Conservation (phyloP, 2,329 filamentous ascomycete species). For the Alternaria solani region DNA sequence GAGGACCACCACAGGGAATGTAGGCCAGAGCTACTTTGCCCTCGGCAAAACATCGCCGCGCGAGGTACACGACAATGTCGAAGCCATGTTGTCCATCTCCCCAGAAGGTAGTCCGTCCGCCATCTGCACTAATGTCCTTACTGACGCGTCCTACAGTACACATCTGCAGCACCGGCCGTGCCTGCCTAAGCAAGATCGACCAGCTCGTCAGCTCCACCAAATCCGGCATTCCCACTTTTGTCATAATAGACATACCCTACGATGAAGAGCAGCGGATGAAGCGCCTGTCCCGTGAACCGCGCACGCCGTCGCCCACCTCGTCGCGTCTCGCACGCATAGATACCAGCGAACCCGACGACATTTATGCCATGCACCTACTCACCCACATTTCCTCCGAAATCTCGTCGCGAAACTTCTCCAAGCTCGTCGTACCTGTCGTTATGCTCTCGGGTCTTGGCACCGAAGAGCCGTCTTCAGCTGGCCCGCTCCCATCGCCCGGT, state of each 20-base stretch:
- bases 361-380: slow-evolving; percentile 55
- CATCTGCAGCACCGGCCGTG: slow-evolving; percentile 51
- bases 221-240: slow-evolving; percentile 49
- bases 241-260: slow-evolving; percentile 55
- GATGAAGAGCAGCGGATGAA: slow-evolving; percentile 53
- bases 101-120: slow-evolving; percentile 47
- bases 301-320: slow-evolving; percentile 52
- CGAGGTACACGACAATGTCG: slow-evolving; percentile 51
- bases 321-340: slow-evolving; percentile 43
- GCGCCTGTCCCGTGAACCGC: slow-evolving; percentile 52
- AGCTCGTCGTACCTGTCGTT: slow-evolving; percentile 52
- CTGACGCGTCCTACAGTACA: slow-evolving; percentile 45
- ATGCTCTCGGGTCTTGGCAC: slow-evolving; percentile 51
- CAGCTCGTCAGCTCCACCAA: slow-evolving; percentile 46
- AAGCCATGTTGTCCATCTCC: slow-evolving; percentile 52
- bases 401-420: slow-evolving; percentile 51
- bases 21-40: slow-evolving; percentile 48
- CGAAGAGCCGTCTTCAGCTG: slow-evolving; percentile 37
- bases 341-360: slow-evolving; percentile 50
- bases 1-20: slow-evolving; percentile 43
- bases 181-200: slow-evolving; percentile 49
- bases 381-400: slow-evolving; percentile 54
- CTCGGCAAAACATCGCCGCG: slow-evolving; percentile 39
- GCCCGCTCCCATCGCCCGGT: slow-evolving; percentile 42
- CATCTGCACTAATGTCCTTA: background rate